phyloP scores from a whole-genome alignment of 2,329 filamentous ascomycete genomes.

The Verticillium longisporum region DNA sequence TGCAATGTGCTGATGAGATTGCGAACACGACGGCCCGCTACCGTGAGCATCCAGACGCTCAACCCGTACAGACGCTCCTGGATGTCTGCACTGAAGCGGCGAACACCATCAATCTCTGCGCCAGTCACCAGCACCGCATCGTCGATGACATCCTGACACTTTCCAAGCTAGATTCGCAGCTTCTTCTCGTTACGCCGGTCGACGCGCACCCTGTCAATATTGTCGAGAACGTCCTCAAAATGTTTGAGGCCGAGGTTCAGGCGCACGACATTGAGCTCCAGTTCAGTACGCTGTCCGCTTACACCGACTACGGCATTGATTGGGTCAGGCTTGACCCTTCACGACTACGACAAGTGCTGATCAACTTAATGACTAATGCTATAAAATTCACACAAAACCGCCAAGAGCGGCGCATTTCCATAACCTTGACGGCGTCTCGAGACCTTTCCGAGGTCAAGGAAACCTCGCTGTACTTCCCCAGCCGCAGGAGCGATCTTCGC shows the following conservation, averaged over 20 bases:
- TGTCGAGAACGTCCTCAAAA: conserved; percentile 63
- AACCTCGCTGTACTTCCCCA: conserved; percentile 40
- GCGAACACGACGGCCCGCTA: conserved; percentile 39
- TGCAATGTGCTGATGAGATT: conserved; percentile 74
- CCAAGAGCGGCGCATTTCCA: conserved; percentile 50
- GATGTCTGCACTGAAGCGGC: conserved; percentile 63
- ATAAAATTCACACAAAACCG: conserved; percentile 60
- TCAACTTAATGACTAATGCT: conserved; percentile 66
- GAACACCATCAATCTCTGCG: conserved; percentile 75
- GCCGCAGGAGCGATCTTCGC: conserved; percentile 30
- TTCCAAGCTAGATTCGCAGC: conserved; percentile 63
- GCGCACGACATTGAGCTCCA: conserved; percentile 66
- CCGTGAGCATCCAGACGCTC: conserved; percentile 19
- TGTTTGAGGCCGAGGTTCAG: conserved; percentile 71
- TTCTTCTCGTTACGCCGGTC: conserved; percentile 64
- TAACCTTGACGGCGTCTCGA: conserved; percentile 58
- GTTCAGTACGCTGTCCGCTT: conserved; percentile 62
- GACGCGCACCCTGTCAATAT: conserved; percentile 62
- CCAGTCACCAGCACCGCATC: conserved; percentile 70
- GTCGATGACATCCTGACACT: conserved; percentile 62
- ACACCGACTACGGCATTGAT: conserved; percentile 55
- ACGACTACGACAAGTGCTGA: conserved; percentile 65
- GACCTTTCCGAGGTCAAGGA: conserved; percentile 34
- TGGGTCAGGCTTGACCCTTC: conserved; percentile 74
- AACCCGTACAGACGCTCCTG: conserved; percentile 38